Evolutionary conservation across 495 filamentous ascomycete genomes (phyloP).

Genomic region (Lasiosphaeria hispida): DNA sequence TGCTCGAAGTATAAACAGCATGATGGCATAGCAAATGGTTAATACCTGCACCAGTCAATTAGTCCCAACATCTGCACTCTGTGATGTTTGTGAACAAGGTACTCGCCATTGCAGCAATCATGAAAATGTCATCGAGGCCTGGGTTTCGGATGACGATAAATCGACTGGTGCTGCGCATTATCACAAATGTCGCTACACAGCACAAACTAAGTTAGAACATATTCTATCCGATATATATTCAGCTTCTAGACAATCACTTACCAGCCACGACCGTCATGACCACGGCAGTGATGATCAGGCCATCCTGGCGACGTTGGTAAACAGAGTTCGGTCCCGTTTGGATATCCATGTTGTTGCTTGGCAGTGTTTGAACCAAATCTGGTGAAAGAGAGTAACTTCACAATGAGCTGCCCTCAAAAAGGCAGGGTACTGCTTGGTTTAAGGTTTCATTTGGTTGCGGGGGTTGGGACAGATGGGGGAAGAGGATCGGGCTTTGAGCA

Average conservation of each 20-base stretch:
- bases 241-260: background rate
- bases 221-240: background rate
- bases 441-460: no score
- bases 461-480: no score
- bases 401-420: no score
- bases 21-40: slow-evolving; percentile 34
- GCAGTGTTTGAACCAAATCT: no score
- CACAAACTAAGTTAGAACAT: background rate
- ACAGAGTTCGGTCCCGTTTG: background rate
- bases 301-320: slow-evolving; percentile 10
- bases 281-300: slow-evolving; percentile 15
- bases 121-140: slow-evolving; percentile 35
- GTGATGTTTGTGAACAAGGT: background rate
- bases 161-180: slow-evolving; percentile 26
- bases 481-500: no score
- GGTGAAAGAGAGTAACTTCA: no score
- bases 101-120: slow-evolving; percentile 28
- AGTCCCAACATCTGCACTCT: background rate
- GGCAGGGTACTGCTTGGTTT: no score
- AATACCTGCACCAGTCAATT: slow-evolving; percentile 21
- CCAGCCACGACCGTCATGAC: slow-evolving; percentile 18
- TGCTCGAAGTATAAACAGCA: slow-evolving; percentile 27
- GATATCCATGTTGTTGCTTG: background rate
- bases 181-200: slow-evolving; percentile 27
- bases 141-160: slow-evolving; percentile 30